Evolutionary conservation across 1,284 basidiomycete genomes (phyloP), one percentile per base, ranked within the genome.

Genomic region (Kwoniella shivajii): DNA sequence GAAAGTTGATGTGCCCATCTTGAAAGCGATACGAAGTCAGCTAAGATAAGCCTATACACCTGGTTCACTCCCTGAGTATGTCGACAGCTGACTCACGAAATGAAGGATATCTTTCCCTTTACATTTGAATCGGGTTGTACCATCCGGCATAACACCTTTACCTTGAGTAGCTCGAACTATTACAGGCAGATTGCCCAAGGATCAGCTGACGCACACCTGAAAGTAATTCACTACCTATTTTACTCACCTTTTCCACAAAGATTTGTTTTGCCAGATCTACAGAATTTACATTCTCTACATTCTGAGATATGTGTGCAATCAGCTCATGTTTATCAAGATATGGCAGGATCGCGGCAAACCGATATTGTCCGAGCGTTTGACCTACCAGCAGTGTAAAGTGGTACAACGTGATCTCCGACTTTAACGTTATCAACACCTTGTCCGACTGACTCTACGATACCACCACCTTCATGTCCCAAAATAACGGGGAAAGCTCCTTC

Each of bases 1-100:
- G 81, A 99, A 99, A 4, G 95, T 96, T 43, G 94, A 97, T 22
- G 89, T 92, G 45, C 95, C 95, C 96, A 99, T 99, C 91, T 94
- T 61, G 3, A 22, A n/a, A 45, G 26, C 13, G 18, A 20, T 50
- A 11, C 45, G 49, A 30, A 20, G 33, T 36, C 11, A 43, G 41
- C 13, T 30, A 29, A 18, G 10, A 14, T 22, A 16, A 20, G n/a
- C 20, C 18, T 14, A 22, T 36, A 31, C 27, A 41, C 6, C n/a
- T n/a, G n/a, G n/a, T n/a, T n/a, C n/a, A n/a, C n/a, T n/a, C n/a
- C n/a, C n/a, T n/a, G n/a, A n/a, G n/a, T n/a, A n/a, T n/a, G n/a
- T n/a, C n/a, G n/a, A n/a, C n/a, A n/a, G n/a, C n/a, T n/a, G n/a
- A 80, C 88, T 60, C 65, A 93, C 91, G 70, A 99, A 99, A 79